phyloP scores from a whole-genome alignment of 352 stramenopile species.

The Pythium coloratum region DNA sequence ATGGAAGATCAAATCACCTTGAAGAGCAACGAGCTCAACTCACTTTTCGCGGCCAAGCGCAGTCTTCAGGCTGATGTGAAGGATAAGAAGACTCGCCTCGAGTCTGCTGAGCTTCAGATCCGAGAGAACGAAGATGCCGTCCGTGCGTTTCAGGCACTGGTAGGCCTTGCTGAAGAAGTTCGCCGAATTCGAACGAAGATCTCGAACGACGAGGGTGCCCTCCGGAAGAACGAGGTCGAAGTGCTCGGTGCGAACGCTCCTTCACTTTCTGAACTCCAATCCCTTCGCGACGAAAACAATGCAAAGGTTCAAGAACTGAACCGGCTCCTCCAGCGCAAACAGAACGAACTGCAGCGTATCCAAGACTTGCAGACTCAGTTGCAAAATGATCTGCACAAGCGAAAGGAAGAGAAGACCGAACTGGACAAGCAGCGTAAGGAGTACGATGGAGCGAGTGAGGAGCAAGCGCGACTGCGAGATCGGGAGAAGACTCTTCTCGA shows the following conservation, averaged over 20 bases:
- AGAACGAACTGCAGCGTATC: slow-evolving; percentile 44
- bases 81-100: slow-evolving; percentile 43
- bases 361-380: slow-evolving; percentile 56
- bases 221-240: slow-evolving; percentile 32
- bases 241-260: slow-evolving; percentile 36
- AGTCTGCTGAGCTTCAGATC: slow-evolving; percentile 27
- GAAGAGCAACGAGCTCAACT: slow-evolving; percentile 49
- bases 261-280: slow-evolving; percentile 45
- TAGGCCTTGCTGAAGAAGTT: slow-evolving; percentile 39
- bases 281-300: slow-evolving; percentile 50
- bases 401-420: slow-evolving; percentile 51
- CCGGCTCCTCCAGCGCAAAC: slow-evolving; percentile 52
- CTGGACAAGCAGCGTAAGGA: slow-evolving; percentile 54
- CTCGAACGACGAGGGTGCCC: slow-evolving; percentile 36
- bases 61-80: slow-evolving; percentile 53
- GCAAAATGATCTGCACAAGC: slow-evolving; percentile 64
- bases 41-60: slow-evolving; percentile 45
- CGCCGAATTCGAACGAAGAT: slow-evolving; percentile 28
- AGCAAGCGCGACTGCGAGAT: slow-evolving; percentile 55
- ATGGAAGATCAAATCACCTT: slow-evolving; percentile 48
- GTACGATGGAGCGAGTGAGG: slow-evolving; percentile 46
- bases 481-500: slow-evolving; percentile 64
- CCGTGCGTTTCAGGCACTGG: slow-evolving; percentile 36
- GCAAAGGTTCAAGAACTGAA: slow-evolving; percentile 48
- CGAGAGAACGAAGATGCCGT: slow-evolving; percentile 36